Base-by-base conservation (phyloP, 108 stramenopile genomes). In the Cyclostephanos tholiformis region DNA sequence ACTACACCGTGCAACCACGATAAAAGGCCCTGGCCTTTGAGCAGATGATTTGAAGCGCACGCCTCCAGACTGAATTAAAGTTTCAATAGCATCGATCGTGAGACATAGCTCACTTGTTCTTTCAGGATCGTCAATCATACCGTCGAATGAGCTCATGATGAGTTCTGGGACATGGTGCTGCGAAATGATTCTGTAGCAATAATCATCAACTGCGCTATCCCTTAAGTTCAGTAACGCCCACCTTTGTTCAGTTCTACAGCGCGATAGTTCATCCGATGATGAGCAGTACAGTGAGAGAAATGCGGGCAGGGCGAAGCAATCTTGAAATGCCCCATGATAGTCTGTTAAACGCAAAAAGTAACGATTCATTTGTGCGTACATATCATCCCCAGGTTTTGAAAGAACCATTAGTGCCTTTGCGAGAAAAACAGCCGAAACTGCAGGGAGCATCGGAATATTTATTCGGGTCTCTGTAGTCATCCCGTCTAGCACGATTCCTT, bases 251-350 rank as follows among this genome's bases (percentile, higher is more conserved):
- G 62, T 71, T 63, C 82, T 76, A 11, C 87, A 72, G 19, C 87
- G 85, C 41, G 51, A 61, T 23, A 65, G 20, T 12, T 87, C 87
- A 44, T 89, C 86, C 0, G 82, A 67, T 14, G 85, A 67, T 6
- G 91, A 91, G 57, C 91, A 95, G 74, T 91, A 95, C 11, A 92
- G 61, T n/a, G 90, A 80, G 5, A 95, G 85, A 71, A 95, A 95
- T 44, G 80, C 72, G 26, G 94, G 94, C 29, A 95, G 74, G n/a
- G 82, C 82, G 58, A 80, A 82, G 67, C 83, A 75, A 72, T 95
- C 91, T 58, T 88, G 85, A 67, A 90, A 91, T 44, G 94, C 94
- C 16, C 94, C 94, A 63, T 89, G 88, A 66, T 87, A 77, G 32
- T 75, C 71, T 23, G 84, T 84, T 20, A 79, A 71, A 35, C 87